Percentiles rank a stretch among this genome's conserved stretches.
phyloP scores from a whole-genome alignment of 106 monocot genomes.

The Dioscorea dumetorum region DNA sequence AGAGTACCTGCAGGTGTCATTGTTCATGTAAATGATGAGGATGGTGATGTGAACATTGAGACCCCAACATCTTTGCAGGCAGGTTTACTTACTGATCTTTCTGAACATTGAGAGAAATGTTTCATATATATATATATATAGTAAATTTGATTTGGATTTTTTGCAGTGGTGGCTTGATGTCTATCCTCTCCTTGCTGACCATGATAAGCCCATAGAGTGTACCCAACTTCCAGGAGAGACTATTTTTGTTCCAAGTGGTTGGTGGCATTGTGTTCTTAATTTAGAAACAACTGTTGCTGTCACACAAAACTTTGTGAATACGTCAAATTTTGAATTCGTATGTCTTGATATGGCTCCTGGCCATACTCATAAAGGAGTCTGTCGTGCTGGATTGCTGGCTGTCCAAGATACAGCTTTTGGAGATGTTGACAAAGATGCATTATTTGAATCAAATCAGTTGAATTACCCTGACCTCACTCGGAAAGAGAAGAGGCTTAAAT shows the following conservation, averaged over 20 bases:
- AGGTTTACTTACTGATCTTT: conserved; percentile 1
- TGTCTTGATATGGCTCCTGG: conserved; percentile 95
- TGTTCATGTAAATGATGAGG: conserved; percentile 95
- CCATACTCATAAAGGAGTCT: conserved; percentile 87
- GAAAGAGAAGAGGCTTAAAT: conserved; percentile 58
- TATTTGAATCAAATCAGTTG: conserved; percentile 12
- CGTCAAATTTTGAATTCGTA: conserved; percentile 74
- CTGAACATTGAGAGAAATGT: neutral
- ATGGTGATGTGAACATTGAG: conserved; percentile 94
- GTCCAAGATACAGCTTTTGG: conserved; percentile 20
- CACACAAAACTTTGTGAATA: conserved; percentile 93
- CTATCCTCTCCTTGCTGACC: conserved; percentile 85
- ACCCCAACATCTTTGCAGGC: conserved; percentile 95
- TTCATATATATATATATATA: too few species aligned
- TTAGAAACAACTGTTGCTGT: conserved; percentile 90
- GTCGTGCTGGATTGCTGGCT: conserved; percentile 91
- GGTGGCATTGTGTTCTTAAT: conserved; percentile 99
- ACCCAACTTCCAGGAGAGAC: conserved; percentile 95
- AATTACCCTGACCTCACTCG: conserved; percentile 37
- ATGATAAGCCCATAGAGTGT: conserved; percentile 91
- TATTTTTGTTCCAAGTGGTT: conserved; percentile 97
- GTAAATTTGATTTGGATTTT: conserved; percentile 5
- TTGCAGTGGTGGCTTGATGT: conserved; percentile 98
- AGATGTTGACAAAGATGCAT: conserved; percentile 10
- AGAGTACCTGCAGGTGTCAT: conserved; percentile 92